Evolutionary conservation across 2,329 filamentous ascomycete species (phyloP), one percentile per base, ranked within the genome.

Genomic region (Arthrobotrys sinensis): DNA sequence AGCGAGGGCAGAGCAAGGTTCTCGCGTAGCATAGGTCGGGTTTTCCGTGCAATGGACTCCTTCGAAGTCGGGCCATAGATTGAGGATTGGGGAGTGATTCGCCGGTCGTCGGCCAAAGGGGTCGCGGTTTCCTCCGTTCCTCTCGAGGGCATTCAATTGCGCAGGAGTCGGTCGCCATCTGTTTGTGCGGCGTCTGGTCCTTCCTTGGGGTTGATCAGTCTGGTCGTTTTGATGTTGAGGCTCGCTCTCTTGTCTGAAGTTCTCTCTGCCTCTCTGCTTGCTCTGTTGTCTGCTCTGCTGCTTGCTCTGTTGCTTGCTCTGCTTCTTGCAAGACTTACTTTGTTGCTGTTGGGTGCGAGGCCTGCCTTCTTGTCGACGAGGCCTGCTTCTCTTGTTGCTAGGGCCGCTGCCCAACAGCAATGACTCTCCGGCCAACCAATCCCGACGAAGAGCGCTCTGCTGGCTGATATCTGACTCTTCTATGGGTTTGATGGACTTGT

Each of bases 301-400:
- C n/a, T 19, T 55, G 52, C 52, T 55, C 10, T 36, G 52, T 14
- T 7, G 52, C n/a, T 38, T 55, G 52, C 52, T 36, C 14, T 16
- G 5, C 8, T 57, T 14, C 32, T 21, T 38, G 50, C 8, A 32
- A 10, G 50, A 3, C 28, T 57, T 57, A n/a, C 52, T 57, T 57
- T 8, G 8, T 12, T 10, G 36, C 16, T 16, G 11, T 10, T 60
- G 55, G 12, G 28, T n/a, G 55, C 28, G n/a, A 55, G 32, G 12
- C 36, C 32, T 1, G 11, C 16, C 8, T 43, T 36, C 11, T 8
- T 28, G 19, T 60, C 55, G 55, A 34, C 24, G 21, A 10, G 10
- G 36, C 8, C 55, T 24, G 32, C 32, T 16, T 14, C 53, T 38
- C 14, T 34, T 21, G 10, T 10, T 2, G 8, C 1, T 32, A 11